Evolutionary conservation across 257 asterid genomes (phyloP), one percentile per base, ranked within the genome.

Genomic region (Ilex asprella): DNA sequence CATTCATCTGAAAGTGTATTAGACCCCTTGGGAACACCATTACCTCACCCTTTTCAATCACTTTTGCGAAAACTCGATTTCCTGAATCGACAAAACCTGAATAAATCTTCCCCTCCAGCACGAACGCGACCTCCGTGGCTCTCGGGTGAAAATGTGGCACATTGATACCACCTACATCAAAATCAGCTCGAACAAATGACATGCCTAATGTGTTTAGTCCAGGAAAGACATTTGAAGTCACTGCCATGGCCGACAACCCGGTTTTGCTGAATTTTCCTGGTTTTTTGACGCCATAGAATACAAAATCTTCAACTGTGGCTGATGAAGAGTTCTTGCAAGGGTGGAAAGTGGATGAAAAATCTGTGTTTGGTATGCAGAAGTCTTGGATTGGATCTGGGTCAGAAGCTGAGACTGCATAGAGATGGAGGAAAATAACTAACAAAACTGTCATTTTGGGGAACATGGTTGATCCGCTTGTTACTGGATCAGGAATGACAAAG

Each of bases 1-100:
- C 56, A 29, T 86, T 89, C 97, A 86, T 82, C 82, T 86, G 95
- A 41, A 89, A 89, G 59, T 84, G 97, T 59, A 89, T 31, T 16
- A 89, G 31, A 0, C 95, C 97, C 69, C 61, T 78, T 2, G 97
- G 95, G 63, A 86, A 84, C 59, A 89, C 91, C 94, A 89, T 86
- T 0, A 89, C 95, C 39, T 86, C 94, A 12, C 94, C 95, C 31
- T 78, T 81, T 81, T 82, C 95, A 27, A 87, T 39, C 35, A 85
- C 91, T 63, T 75, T 83, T 0, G 91, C 91, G 39, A 83, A 85
- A 8, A 89, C 86, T 4, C 76, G 59, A 67, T 81, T 82, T 43
- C 57, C 59, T 16, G 97, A 76, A 58, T 89, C 95, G 14, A 89
- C 84, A 58, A 86, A 89, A 7, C 97, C 97, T 0, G 95, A 79